Evolutionary conservation across 1,139 yeast species (phyloP).

Genomic region (Lodderomyces oxycetoniae): DNA sequence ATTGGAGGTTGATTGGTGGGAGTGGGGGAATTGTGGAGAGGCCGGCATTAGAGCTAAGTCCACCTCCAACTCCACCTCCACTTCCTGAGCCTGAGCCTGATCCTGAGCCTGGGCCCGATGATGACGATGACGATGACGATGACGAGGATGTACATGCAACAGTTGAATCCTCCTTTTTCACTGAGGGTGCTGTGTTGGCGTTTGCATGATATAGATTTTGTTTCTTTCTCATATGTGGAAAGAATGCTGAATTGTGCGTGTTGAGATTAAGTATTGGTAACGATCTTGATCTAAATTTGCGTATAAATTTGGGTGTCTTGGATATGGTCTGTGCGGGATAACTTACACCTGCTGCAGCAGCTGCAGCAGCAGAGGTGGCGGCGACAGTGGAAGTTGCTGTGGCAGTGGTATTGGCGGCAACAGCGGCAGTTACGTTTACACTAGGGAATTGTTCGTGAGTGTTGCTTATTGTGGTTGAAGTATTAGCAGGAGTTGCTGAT

Average conservation of each 20-base stretch:
- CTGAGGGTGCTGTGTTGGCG: conserved; percentile 5
- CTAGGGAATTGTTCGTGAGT: conserved; percentile 1
- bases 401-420: conserved; percentile 16
- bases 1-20: conserved; percentile 85
- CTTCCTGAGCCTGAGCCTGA: conserved; percentile 6
- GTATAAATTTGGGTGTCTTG: conserved; percentile 36
- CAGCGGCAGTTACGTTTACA: conserved; percentile 3
- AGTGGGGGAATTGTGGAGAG: conserved; percentile 31
- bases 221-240: conserved; percentile 11
- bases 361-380: conserved; percentile 9
- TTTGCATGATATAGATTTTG: conserved; percentile 3
- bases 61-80: no score
- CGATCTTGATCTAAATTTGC: conserved; percentile 40
- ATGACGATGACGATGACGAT: conserved; percentile 15
- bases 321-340: conserved; percentile 5
- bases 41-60: no score
- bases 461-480: conserved; percentile 2
- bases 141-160: conserved; percentile 17
- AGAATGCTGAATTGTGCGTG: conserved; percentile 14
- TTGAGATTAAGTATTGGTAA: conserved; percentile 34
- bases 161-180: conserved; percentile 2
- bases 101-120: conserved; percentile 1
- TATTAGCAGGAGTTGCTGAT: conserved; percentile 7
- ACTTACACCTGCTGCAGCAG: conserved; percentile 9
- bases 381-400: conserved; percentile 4